Conservation (phyloP, 257 asterid species). For the Lavandula angustifolia region DNA sequence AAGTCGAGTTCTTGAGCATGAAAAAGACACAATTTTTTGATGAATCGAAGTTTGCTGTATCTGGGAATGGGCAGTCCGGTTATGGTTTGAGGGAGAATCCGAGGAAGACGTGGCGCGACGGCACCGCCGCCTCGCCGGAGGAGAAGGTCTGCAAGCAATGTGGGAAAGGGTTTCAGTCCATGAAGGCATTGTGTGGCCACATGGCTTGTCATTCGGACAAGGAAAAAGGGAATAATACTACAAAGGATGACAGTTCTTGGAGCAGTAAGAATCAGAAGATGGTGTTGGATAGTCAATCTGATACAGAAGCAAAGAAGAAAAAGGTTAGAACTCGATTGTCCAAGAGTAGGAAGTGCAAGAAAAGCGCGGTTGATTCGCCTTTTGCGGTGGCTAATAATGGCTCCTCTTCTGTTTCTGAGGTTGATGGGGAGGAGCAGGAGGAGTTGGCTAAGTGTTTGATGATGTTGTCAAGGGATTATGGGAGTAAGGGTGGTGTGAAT, state of each 20-base stretch:
- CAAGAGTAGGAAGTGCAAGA: slow-evolving; percentile 54
- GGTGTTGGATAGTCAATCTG: slow-evolving; percentile 60
- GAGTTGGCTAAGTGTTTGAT: slow-evolving; percentile 80
- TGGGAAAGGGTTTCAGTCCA: slow-evolving; percentile 86
- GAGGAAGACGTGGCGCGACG: slow-evolving; percentile 82
- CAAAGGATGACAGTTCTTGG: slow-evolving; percentile 89
- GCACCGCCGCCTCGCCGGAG: slow-evolving; percentile 42
- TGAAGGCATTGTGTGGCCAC: slow-evolving; percentile 94
- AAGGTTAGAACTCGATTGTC: slow-evolving; percentile 47
- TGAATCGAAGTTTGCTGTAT: slow-evolving; percentile 40
- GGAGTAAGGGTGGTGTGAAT: slow-evolving; percentile 55
- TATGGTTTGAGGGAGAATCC: slow-evolving; percentile 89
- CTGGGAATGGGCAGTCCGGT: slow-evolving; percentile 47
- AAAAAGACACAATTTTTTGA: slow-evolving; percentile 38
- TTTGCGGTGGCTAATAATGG: slow-evolving; percentile 49
- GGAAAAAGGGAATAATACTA: slow-evolving; percentile 49
- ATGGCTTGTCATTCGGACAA: slow-evolving; percentile 96
- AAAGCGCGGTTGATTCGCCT: slow-evolving; percentile 43
- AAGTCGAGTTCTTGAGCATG: slow-evolving; percentile 35
- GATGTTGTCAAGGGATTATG: slow-evolving; percentile 79
- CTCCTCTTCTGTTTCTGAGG: slow-evolving; percentile 70
- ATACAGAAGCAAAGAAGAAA: slow-evolving; percentile 58
- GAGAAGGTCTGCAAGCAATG: slow-evolving; percentile 86
- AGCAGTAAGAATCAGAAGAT: slow-evolving; percentile 64
- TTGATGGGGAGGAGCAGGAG: slow-evolving; percentile 75